Conservation (phyloP, 768 basidiomycete species). For the Rhodotorula diobovata region DNA sequence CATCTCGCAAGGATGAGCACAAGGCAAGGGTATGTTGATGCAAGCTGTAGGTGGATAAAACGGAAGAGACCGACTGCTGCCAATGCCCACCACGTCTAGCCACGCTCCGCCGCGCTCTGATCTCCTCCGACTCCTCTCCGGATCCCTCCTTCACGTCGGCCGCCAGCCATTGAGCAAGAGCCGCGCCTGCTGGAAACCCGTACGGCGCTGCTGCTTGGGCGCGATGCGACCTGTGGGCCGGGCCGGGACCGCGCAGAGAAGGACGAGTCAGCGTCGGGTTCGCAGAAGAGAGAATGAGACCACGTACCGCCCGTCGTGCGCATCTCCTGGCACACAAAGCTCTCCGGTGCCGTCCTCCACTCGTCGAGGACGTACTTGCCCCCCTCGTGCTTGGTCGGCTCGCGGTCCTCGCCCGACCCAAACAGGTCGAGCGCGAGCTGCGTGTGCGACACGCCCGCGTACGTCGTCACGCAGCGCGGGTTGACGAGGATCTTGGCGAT, state of each 20-base stretch:
- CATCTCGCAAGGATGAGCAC: too few relatives aligned
- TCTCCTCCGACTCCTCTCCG: too few relatives aligned
- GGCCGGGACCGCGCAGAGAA: background rate
- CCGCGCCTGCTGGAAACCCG: conserved; percentile 57
- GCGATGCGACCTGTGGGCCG: conserved; percentile 65
- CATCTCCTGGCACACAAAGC: conserved; percentile 93
- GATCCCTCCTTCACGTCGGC: conserved; percentile 17
- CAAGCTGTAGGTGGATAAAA: too few relatives aligned
- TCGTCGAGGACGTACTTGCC: conserved; percentile 80
- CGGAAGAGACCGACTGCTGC: background rate
- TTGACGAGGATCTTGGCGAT: conserved; percentile 91
- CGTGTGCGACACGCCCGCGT: conserved; percentile 94
- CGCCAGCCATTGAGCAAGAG: conserved; percentile 38
- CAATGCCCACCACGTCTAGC: too few relatives aligned
- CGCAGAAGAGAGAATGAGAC: background rate
- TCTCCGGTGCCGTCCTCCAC: conserved; percentile 95
- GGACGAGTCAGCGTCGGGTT: background rate
- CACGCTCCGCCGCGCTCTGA: too few relatives aligned
- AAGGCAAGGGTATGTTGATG: too few relatives aligned
- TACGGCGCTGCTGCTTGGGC: conserved; percentile 76
- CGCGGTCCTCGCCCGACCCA: conserved; percentile 67
- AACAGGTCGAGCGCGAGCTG: conserved; percentile 93
- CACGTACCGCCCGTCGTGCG: conserved; percentile 49
- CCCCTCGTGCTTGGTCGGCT: conserved; percentile 48
- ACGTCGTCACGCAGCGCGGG: conserved; percentile 93